Evolutionary conservation across 1,284 basidiomycete species (phyloP).

Genomic region (Trametes versicolor): DNA sequence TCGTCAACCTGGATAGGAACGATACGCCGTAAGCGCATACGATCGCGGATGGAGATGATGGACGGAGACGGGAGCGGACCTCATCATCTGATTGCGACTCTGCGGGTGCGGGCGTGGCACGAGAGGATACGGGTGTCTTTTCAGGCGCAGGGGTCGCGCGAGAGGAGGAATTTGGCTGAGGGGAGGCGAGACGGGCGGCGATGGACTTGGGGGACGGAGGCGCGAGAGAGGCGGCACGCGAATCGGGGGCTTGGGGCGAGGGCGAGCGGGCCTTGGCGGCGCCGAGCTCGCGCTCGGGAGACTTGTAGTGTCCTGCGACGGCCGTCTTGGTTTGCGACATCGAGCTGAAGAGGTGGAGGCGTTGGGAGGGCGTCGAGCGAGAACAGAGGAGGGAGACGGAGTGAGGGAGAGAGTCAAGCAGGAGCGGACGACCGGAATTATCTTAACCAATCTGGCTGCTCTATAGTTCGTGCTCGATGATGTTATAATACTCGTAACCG

Average conservation of each 20-base stretch:
- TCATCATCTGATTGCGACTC: slow-evolving; percentile 29
- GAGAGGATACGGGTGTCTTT: slow-evolving; percentile 9
- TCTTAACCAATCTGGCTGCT: slow-evolving; percentile 20
- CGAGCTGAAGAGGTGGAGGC: not conserved
- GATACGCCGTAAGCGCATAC: slow-evolving; percentile 1
- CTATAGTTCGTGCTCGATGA: not conserved
- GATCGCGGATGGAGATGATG: not conserved
- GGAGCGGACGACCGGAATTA: no score
- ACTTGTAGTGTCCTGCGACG: slow-evolving; percentile 24
- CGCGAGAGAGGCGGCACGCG: slow-evolving; percentile 29
- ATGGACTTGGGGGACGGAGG: slow-evolving; percentile 28
- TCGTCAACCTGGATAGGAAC: slow-evolving; percentile 23
- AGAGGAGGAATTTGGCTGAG: slow-evolving; percentile 17
- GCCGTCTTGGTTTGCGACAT: slow-evolving; percentile 32
- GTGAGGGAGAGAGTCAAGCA: not conserved
- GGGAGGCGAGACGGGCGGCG: slow-evolving; percentile 31
- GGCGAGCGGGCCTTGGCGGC: slow-evolving; percentile 36
- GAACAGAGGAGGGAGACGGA: slow-evolving; percentile 9
- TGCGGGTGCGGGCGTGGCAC: slow-evolving; percentile 14
- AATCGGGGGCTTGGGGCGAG: slow-evolving; percentile 26
- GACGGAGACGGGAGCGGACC: slow-evolving; percentile 14
- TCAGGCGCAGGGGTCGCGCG: slow-evolving; percentile 27
- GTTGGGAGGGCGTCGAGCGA: slow-evolving; percentile 6
- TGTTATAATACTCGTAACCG: not conserved
- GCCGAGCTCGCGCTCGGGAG: slow-evolving; percentile 26